Conservation (phyloP, 2,329 filamentous ascomycete genomes). For the Hypoxylon rubiginosum region DNA sequence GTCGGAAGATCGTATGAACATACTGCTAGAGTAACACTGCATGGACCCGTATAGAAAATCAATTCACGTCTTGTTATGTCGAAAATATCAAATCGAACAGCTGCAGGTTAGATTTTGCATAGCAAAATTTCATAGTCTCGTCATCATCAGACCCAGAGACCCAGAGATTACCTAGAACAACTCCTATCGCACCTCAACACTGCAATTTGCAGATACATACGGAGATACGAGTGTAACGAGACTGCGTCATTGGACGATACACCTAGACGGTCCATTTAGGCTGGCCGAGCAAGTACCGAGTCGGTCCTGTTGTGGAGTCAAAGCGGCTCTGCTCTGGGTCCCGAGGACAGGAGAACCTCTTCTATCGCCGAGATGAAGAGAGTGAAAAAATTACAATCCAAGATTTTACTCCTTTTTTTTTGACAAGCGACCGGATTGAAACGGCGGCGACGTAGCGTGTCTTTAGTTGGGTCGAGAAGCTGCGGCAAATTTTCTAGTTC, state of each 20-base stretch:
- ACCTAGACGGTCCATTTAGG: conserved; percentile 34
- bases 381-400: background rate
- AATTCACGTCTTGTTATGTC: background rate
- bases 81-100: background rate
- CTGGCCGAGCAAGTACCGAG: conserved; percentile 46
- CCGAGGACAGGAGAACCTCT: conserved; percentile 30
- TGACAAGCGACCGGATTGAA: conserved; percentile 15
- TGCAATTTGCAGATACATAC: conserved; percentile 2
- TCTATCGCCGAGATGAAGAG: conserved; percentile 31
- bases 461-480: conserved; percentile 3
- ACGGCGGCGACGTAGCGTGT: conserved; percentile 19
- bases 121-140: background rate
- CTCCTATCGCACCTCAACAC: conserved; percentile 2
- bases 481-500: conserved; percentile 14
- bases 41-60: background rate
- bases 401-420: background rate
- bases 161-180: background rate
- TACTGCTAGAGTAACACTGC: background rate
- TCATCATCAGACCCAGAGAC: background rate
- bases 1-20: background rate
- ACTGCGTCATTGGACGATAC: conserved; percentile 30
- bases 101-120: background rate
- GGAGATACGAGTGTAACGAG: conserved; percentile 15
- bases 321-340: conserved; percentile 45
- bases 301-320: conserved; percentile 51